Evolutionary conservation across 179 eudicot species (phyloP).

Genomic region (Drosera spatulata): DNA sequence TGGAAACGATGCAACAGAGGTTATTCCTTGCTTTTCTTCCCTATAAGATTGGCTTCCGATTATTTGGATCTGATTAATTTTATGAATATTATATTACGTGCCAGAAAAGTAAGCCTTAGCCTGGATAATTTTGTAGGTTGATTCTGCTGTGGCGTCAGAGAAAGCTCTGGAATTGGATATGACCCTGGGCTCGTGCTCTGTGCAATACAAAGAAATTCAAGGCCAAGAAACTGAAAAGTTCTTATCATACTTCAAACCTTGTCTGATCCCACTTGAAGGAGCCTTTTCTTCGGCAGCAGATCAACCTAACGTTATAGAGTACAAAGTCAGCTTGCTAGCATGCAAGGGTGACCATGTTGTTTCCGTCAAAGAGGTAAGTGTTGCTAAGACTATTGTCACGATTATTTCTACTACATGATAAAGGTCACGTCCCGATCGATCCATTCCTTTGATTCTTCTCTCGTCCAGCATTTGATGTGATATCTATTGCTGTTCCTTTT

Average conservation of each 20-base stretch:
- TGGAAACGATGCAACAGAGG: constrained; percentile 58
- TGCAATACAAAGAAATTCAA: constrained; percentile 66
- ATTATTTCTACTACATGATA: no score
- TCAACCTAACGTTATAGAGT: constrained; percentile 19
- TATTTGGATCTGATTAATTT: no score
- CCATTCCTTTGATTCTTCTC: neutral
- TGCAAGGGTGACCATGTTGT: constrained; percentile 69
- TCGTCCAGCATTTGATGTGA: neutral
- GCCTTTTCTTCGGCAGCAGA: constrained; percentile 29
- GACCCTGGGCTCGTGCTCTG: constrained; percentile 52
- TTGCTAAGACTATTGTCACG: no score
- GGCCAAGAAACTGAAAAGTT: constrained; percentile 64
- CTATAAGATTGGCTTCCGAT: neutral
- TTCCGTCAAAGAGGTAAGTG: constrained; percentile 53
- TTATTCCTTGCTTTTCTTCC: constrained; percentile 9
- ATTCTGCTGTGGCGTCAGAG: constrained; percentile 38
- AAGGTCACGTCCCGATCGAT: no score
- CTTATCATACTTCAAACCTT: constrained; percentile 65
- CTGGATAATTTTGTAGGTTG: constrained; percentile 21
- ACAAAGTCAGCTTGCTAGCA: constrained; percentile 36
- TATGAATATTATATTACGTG: no score
- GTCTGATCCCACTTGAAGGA: constrained; percentile 58
- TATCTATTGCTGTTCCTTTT: neutral
- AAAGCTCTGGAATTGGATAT: constrained; percentile 63
- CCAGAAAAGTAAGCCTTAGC: neutral